Evolutionary conservation across 2,329 filamentous ascomycete species (phyloP), one percentile per base, ranked within the genome.

Genomic region (Juglanconis oblonga): DNA sequence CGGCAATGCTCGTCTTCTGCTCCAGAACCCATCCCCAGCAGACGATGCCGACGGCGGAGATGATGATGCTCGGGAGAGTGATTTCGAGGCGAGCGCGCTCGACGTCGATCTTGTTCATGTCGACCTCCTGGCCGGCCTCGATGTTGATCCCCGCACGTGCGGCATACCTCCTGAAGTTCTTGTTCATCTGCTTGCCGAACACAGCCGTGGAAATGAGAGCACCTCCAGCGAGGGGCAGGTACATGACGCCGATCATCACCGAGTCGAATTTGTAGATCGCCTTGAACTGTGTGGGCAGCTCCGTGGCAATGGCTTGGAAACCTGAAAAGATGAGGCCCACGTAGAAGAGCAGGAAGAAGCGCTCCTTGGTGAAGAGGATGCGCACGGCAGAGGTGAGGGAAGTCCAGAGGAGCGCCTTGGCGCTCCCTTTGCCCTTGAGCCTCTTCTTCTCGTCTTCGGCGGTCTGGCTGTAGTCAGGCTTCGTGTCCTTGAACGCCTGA

Each of bases 91-190:
- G 67, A 1, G 74, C 73, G n/a, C 64, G 66, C 64, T 76, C 74
- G 40, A 76, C 73, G 42, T 74, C 73, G 52, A 76, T 75, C 9
- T 61, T 64, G 11, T 67, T 58, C 62, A 75, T 62, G 55, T 76
- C 70, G 44, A 72, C 68, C 58, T 71, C 71, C 48, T 79, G 77
- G 61, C 77, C 80, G 61, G 75, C 76, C 48, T 76, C 77, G 45
- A 85, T 73, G 0, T 74, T 66, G 33, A 87, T 73, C 17, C 80
- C 80, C 1, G 82, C 70, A 5, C 73, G 73, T 6, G 69, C 69
- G 2, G 84, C 83, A 45, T 83, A 75, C 9, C 84, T 79, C 0
- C 77, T 74, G 67, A 85, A 90, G 68, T 87, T 86, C 75, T 79
- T 81, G 70, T 90, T 85, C 6, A 88, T 74, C 4, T 87, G 65